Base-by-base conservation (phyloP, 306 rosid species). In the Pueraria montana region DNA sequence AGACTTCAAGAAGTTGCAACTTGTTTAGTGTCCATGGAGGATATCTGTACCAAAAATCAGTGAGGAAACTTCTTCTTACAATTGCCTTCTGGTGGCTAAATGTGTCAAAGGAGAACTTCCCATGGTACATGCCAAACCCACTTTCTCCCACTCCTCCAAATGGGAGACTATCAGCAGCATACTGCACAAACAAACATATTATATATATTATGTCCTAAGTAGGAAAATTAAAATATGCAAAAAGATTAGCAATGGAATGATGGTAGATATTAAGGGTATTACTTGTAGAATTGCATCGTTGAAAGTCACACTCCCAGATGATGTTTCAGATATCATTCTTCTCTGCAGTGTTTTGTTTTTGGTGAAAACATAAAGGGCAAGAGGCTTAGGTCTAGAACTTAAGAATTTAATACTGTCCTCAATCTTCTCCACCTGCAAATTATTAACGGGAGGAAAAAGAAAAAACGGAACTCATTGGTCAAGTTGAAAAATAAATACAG, bases 111-210 rank as follows among this genome's bases (percentile, higher is more conserved):
- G 98, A 94, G 86, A 86, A 94, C 82, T 92, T 94, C 0, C 98
- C 98, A 75, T 94, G 98, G 84, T 91, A 94, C 73, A 65, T 88
- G 4, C 98, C 98, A 40, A 88, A 82, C n/a, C 98, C 98, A 81
- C 98, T 94, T 61, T 80, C 92, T 4, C 98, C 94, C 1, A 94
- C 88, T 66, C 98, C 98, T 80, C 98, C 98, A 80, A 94, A 94
- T 70, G 98, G 98, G 12, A 94, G 72, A 23, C 78, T 27, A 43
- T 94, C 97, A 4, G 86, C 97, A 24, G 89, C 97, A 86, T 91
- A 94, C 98, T 94, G 86, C 86, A 75, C 38, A 53, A 1, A 36
- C 56, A 71, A 65, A 11, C n/a, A 6, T 18, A 36, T 14, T 5
- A 14, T 34, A n/a, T n/a, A n/a, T n/a, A n/a, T n/a, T n/a, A n/a